A percentile compares a stretch with the other conserved stretches of the same genome.
Conservation (phyloP, 176 grass and related monocot genomes). For the Oryza punctata region DNA sequence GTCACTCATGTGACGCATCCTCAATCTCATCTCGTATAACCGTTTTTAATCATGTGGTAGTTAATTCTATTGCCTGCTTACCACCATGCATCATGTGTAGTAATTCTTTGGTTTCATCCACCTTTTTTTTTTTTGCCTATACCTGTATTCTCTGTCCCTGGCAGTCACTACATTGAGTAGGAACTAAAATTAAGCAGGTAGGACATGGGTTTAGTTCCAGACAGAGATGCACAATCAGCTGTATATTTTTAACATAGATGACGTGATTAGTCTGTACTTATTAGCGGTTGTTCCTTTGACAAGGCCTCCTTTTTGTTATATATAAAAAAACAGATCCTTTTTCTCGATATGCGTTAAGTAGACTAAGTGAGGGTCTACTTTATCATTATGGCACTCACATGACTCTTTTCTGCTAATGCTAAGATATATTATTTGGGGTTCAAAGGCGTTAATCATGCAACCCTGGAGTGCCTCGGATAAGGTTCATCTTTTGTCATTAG, state of each 20-base stretch:
- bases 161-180: constrained; percentile 4
- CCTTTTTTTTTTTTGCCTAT: neutral
- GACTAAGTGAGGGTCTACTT: constrained; percentile 41
- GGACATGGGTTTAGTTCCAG: neutral
- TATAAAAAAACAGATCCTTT: constrained; percentile 30
- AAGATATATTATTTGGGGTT: constrained; percentile 47
- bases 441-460: constrained; percentile 53
- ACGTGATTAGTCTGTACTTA: constrained; percentile 46
- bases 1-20: constrained; percentile 21
- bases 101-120: constrained; percentile 22
- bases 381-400: constrained; percentile 60
- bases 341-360: constrained; percentile 49
- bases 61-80: neutral
- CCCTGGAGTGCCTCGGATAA: constrained; percentile 50
- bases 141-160: neutral
- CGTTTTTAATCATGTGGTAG: neutral
- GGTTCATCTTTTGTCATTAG: constrained; percentile 44
- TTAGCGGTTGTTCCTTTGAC: constrained; percentile 40
- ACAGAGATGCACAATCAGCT: constrained; percentile 11
- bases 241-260: constrained; percentile 16
- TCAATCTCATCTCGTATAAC: neutral
- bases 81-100: constrained; percentile 15
- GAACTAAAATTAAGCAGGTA: neutral
- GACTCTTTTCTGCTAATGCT: constrained; percentile 36
- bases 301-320: constrained; percentile 31